Conservation (phyloP, 2,329 filamentous ascomycete species). For the Aspergillus oerlinghausenensis region DNA sequence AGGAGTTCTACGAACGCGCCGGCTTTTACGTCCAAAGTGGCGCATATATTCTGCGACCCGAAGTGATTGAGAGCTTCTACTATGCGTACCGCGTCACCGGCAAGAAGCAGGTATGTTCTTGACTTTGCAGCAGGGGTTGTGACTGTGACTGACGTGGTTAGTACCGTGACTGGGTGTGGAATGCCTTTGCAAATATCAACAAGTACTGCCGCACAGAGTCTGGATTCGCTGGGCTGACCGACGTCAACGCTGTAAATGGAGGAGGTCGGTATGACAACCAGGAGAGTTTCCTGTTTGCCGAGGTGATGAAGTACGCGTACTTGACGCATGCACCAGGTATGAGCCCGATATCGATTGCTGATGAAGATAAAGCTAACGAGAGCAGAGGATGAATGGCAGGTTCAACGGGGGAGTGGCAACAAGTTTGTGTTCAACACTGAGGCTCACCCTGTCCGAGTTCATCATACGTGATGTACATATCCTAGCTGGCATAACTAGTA, state of each 20-base stretch:
- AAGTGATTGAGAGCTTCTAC: constrained; percentile 80
- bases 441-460: constrained; percentile 50
- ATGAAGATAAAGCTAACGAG: neutral
- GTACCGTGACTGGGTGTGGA: constrained; percentile 83
- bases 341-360: neutral
- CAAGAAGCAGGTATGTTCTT: constrained; percentile 48
- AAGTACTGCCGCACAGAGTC: constrained; percentile 57
- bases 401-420: constrained; percentile 47
- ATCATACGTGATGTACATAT: constrained; percentile 10
- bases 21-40: constrained; percentile 67
- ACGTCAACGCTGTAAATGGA: constrained; percentile 63
- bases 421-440: constrained; percentile 62
- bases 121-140: too few species aligned
- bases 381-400: constrained; percentile 57
- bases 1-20: constrained; percentile 58
- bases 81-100: constrained; percentile 80
- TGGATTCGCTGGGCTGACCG: constrained; percentile 61
- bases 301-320: constrained; percentile 81
- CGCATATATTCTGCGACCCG: constrained; percentile 68
- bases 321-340: constrained; percentile 56
- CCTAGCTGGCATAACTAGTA: neutral
- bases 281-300: constrained; percentile 85
- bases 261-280: constrained; percentile 64
- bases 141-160: constrained; percentile 13
- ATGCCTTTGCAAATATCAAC: constrained; percentile 67